phyloP scores from a whole-genome alignment of 768 basidiomycete genomes.

The Boletus eberwhitei region DNA sequence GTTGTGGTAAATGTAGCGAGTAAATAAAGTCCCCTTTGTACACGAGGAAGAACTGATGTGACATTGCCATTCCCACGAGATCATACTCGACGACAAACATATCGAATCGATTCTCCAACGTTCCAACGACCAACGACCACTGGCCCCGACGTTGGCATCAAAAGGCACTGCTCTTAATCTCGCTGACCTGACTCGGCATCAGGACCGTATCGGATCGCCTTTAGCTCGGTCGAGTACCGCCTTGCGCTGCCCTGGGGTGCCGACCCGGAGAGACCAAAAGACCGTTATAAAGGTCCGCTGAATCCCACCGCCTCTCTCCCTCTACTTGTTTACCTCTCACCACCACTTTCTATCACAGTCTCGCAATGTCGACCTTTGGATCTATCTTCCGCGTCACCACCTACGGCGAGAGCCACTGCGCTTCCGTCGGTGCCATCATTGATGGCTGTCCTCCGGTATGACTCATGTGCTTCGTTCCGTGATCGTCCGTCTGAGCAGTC shows the following conservation, averaged over 20 bases:
- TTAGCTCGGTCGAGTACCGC: constrained; percentile 25
- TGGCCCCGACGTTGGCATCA: background rate
- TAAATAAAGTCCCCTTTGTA: constrained; percentile 1
- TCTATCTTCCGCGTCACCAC: constrained; percentile 91
- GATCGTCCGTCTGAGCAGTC: constrained; percentile 12
- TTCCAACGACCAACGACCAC: background rate
- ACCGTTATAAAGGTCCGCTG: constrained; percentile 22
- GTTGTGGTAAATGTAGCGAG: constrained; percentile 1
- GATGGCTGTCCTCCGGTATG: constrained; percentile 95
- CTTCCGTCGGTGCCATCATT: constrained; percentile 94
- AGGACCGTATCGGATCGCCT: constrained; percentile 8
- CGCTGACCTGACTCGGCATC: background rate
- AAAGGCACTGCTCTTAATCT: background rate
- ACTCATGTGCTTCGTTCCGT: constrained; percentile 9
- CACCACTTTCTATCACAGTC: constrained; percentile 4
- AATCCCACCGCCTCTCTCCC: constrained; percentile 1
- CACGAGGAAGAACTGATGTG: background rate
- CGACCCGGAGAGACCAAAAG: background rate
- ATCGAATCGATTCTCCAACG: background rate
- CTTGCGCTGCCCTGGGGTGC: constrained; percentile 12
- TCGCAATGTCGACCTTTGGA: constrained; percentile 90
- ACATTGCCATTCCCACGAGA: constrained; percentile 23
- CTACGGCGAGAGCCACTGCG: constrained; percentile 96
- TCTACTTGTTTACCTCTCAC: constrained; percentile 11
- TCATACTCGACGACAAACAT: background rate